Evolutionary conservation across 2,329 filamentous ascomycete genomes (phyloP), one percentile per base, ranked within the genome.

Genomic region (Diaporthe longicolla): DNA sequence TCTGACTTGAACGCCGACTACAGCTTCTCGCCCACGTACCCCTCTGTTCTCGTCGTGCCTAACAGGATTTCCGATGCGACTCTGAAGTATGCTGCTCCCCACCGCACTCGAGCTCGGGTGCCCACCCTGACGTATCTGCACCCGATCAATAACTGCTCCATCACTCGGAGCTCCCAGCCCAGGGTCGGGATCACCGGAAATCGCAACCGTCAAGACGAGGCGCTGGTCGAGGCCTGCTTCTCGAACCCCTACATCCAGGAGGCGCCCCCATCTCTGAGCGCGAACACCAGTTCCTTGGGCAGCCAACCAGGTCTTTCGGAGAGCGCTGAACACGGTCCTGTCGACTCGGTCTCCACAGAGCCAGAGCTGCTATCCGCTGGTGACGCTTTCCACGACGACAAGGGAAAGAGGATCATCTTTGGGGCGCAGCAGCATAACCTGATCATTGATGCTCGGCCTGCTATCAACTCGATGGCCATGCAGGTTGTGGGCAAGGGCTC

Each of bases 61-160:
- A 91, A 93, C 32, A 91, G 90, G 74, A 97, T 99, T 78, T 98
- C 96, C n/a, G 97, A 99, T 83, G 98, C 97, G 80, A 95, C 96
- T 63, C 89, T 99, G 66, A 98, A 98, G 80, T 97, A 99, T 81
- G 97, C 95, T 35, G 93, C 92, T 74, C 90, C 92, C 76, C 98
- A 97, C 83, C 93, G 97, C 69, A 98, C 97, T 0, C 91, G 95
- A 74, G 92, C 93, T 76, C 92, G 97, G 75, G 95, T 99, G 82
- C 97, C 97, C 1, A 93, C 92, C 4, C 86, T 99, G 52, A 95
- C 95, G 29, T 99, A 99, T 82, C 90, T 98, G n/a, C 97, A 99
- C 82, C 94, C 95, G 0, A 88, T 98, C 79, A 99, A 98, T 82
- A 98, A 97, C 82, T 98, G 97, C 83, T 97, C 95, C 32, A 98